phyloP scores from a whole-genome alignment of 2,329 filamentous ascomycete genomes.

The Emergomyces orientalis region DNA sequence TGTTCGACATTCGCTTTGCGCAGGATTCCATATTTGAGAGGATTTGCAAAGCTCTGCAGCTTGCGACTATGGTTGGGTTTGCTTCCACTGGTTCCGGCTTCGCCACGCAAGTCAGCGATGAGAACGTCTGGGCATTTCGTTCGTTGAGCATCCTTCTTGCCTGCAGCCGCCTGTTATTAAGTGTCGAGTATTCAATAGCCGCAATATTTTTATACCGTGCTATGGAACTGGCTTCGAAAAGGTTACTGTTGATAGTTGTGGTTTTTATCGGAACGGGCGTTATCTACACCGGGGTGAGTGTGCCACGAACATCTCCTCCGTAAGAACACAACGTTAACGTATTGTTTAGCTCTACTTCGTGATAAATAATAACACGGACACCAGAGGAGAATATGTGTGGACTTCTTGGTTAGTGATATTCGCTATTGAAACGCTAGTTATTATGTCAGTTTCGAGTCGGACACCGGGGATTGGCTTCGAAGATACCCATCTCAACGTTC shows the following conservation, averaged over 20 bases:
- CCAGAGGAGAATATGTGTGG: slow-evolving; percentile 29
- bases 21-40: slow-evolving; percentile 57
- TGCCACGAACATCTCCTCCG: background rate
- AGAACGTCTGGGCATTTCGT: slow-evolving; percentile 38
- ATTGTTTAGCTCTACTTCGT: slow-evolving; percentile 27
- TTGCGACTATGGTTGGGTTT: slow-evolving; percentile 57
- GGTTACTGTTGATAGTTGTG: slow-evolving; percentile 24
- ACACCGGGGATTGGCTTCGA: slow-evolving; percentile 53
- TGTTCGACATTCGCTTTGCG: slow-evolving; percentile 58
- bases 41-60: slow-evolving; percentile 48
- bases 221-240: slow-evolving; percentile 22
- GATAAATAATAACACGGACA: slow-evolving; percentile 20
- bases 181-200: slow-evolving; percentile 44
- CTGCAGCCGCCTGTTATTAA: slow-evolving; percentile 44
- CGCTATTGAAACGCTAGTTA: slow-evolving; percentile 43
- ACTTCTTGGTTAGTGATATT: slow-evolving; percentile 49
- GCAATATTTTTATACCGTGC: slow-evolving; percentile 22
- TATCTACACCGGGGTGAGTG: slow-evolving; percentile 24
- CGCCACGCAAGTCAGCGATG: slow-evolving; percentile 31
- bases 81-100: slow-evolving; percentile 49
- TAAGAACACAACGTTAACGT: background rate
- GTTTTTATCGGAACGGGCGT: slow-evolving; percentile 24
- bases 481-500: slow-evolving; percentile 53
- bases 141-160: slow-evolving; percentile 38
- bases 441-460: slow-evolving; percentile 46